These are phyloP conservation scores for Eucalyptus guilfoylei DNA, from an alignment of 345 rosid species.

Conservation along the genomic window DNA sequence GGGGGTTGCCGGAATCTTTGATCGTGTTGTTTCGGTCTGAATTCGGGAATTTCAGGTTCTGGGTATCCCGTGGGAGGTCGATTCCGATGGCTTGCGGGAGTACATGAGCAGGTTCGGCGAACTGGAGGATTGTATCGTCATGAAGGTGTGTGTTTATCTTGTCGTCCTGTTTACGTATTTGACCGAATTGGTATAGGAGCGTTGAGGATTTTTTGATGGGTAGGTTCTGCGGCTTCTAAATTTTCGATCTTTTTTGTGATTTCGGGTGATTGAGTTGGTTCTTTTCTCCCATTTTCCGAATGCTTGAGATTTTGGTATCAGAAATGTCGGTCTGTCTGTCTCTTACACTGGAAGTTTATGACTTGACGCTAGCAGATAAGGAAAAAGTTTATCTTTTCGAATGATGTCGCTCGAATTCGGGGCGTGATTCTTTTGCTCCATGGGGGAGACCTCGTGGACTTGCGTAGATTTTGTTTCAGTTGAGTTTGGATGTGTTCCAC, in stretches of 20 bases:
- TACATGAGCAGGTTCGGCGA: conserved; percentile 94
- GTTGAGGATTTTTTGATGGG: neutral
- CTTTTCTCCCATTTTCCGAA: neutral
- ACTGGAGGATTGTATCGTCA: conserved; percentile 93
- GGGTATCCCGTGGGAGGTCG: conserved; percentile 98
- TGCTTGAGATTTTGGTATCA: neutral
- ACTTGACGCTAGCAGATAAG: neutral
- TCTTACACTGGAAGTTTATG: neutral
- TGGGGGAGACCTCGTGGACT: neutral
- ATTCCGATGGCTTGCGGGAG: conserved; percentile 80
- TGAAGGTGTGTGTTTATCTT: conserved; percentile 67
- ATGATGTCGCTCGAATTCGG: neutral
- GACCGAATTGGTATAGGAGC: neutral
- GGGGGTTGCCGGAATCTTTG: neutral
- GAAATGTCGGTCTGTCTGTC: neutral
- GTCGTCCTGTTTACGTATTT: neutral
- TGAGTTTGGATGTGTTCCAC: neutral
- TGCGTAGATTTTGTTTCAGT: neutral
- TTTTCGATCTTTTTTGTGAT: neutral
- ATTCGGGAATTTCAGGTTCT: conserved; percentile 33
- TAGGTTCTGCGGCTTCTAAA: neutral
- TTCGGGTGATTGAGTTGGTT: neutral
- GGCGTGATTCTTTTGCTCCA: neutral
- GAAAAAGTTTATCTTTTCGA: neutral
- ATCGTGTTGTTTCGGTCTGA: neutral